Base-by-base conservation (phyloP, 139 green algal species). In the Chlorella ohadii region DNA sequence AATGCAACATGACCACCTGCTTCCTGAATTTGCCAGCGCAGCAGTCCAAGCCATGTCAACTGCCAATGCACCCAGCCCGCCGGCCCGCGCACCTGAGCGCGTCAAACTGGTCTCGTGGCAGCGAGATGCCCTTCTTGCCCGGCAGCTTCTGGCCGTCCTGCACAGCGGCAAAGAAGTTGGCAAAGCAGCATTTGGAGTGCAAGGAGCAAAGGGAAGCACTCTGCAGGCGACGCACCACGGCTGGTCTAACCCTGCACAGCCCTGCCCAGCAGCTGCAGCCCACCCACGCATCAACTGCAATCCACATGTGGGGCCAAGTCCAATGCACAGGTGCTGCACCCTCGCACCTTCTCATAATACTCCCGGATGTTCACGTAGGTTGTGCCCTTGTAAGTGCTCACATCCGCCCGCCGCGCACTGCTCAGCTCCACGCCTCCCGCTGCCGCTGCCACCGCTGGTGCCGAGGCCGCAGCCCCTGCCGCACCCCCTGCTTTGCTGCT, bases 101-200 rank as follows among this genome's bases (percentile, higher is more conserved):
- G 3, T 63, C 38, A 31, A 82, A 82, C 91, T 96, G 93, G 19
- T 92, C 87, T 28, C 65, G 23, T 6, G 84, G 85, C 64, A 96
- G 78, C 44, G 27, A 84, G 51, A 95, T 90, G 27, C 93, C 93
- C 77, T 96, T 96, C 23, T 83, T 82, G 25, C 87, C 88, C 1
- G 91, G 93, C 61, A 91, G 61, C 87, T 87, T 51, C 83, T 92
- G 61, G 23, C 88, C 89, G 44, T 88, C 84, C 71, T 90, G 88
- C 72, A 79, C 22, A 68, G 16, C 27, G 25, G 27, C 41, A 36
- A 36, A 25, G n/a, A 72, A 23, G 28, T 56, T 34, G 33, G 28
- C 28, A 79, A 16, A 11, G 12, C 7, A 38, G 27, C 23, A 2
- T 34, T 17, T 55, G 67, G 67, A 1, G n/a, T n/a, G n/a, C n/a